Evolutionary conservation across 257 asterid species (phyloP), one percentile per base, ranked within the genome.

Genomic region (Linderniella brevidens): DNA sequence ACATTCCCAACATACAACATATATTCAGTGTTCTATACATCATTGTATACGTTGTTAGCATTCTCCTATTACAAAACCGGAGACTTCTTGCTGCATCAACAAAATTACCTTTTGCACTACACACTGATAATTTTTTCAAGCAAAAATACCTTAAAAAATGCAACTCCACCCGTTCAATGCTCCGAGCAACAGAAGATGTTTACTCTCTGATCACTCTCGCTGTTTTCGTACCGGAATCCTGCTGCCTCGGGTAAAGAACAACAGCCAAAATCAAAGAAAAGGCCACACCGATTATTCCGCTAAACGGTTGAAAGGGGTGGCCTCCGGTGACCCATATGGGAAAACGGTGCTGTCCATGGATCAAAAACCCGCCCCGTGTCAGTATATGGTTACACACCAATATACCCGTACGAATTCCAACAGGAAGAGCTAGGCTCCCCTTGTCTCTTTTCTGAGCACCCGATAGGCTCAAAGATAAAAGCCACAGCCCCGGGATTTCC

Each of bases 401-500:
- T 41, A 90, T 85, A 58, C 98, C 98, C 18, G 96, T 46, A 18
- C 82, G 98, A 14, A 90, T 61, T 53, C 98, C 98, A 17, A 85
- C 77, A 49, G 93, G 82, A 42, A 85, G 73, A 10, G 74, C 68
- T 58, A 90, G 93, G 65, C 92, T 79, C 50, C 93, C 97, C 60
- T 58, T 64, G 61, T 66, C 73, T 70, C 72, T 79, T 65, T 79
- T 71, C 43, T 76, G 76, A 55, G 78, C 80, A 56, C 96, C 98
- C 13, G 98, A 65, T 56, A 90, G 70, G 56, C 78, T 60, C 41
- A 90, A 61, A 56, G 98, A 90, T 50, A 90, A 44, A 46, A 84
- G 55, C 92, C 93, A 90, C 47, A 85, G 71, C 45, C 94, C 95
- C 0, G 94, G 98, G 44, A 81, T 68, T 58, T 82, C 93, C 92